phyloP scores from a whole-genome alignment of 2,329 filamentous ascomycete genomes.

The Alternaria atra region DNA sequence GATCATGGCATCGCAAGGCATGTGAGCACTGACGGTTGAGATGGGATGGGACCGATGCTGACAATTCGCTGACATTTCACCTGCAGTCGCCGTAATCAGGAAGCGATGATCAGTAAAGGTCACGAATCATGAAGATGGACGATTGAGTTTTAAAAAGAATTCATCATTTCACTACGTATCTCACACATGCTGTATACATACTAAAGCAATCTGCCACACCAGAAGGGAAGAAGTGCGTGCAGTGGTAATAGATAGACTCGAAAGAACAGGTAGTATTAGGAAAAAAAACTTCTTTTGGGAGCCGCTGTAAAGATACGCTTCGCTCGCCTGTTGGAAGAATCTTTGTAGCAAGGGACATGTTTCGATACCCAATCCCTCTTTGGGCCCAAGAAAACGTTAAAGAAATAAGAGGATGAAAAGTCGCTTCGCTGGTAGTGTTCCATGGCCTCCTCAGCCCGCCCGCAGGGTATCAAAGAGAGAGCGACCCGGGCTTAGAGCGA shows the following conservation, averaged over 20 bases:
- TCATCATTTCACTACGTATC: constrained; percentile 30
- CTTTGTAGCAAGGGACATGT: constrained; percentile 12
- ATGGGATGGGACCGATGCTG: neutral
- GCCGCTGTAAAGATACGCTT: constrained; percentile 11
- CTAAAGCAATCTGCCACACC: constrained; percentile 6
- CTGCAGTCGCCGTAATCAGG: neutral
- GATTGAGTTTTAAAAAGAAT: constrained; percentile 1
- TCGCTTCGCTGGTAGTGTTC: constrained; percentile 32
- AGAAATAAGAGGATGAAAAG: constrained; percentile 23
- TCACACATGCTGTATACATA: constrained; percentile 20
- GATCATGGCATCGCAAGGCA: neutral
- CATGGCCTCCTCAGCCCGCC: constrained; percentile 29
- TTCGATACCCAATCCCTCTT: constrained; percentile 23
- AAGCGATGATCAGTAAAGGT: neutral
- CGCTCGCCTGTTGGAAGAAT: constrained; percentile 3
- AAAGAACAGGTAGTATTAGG: constrained; percentile 26
- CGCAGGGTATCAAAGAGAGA: constrained; percentile 50
- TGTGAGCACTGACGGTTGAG: neutral
- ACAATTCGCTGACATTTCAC: neutral
- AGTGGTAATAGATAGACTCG: constrained; percentile 10
- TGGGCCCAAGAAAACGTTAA: constrained; percentile 12
- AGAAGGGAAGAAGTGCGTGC: constrained; percentile 2
- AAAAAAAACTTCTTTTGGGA: constrained; percentile 27
- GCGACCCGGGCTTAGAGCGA: constrained; percentile 39
- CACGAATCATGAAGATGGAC: neutral